Evolutionary conservation across 345 rosid genomes (phyloP).

Genomic region (Abelmoschus esculentus): DNA sequence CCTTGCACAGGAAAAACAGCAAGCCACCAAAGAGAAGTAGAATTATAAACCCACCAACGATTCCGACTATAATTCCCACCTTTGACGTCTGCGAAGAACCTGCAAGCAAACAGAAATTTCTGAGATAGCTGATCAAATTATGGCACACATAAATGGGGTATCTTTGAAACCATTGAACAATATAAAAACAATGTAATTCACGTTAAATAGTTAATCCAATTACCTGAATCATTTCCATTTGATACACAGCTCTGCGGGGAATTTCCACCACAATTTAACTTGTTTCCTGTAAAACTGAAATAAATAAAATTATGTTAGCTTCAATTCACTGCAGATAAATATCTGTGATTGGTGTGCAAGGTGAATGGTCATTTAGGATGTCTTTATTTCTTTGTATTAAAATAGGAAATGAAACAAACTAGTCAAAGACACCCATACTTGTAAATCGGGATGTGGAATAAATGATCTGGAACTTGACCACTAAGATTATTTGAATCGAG

Average conservation of each 20-base stretch:
- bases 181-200: background rate
- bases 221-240: conserved; percentile 47
- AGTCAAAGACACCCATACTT: conserved; percentile 44
- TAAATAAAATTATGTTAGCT: conserved; percentile 18
- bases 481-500: conserved; percentile 66
- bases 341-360: no score
- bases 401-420: background rate
- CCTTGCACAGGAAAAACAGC: conserved; percentile 50
- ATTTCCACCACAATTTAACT: conserved; percentile 51
- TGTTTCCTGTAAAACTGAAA: conserved; percentile 73
- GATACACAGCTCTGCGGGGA: conserved; percentile 48
- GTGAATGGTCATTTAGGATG: background rate
- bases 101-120: conserved; percentile 18
- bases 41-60: conserved; percentile 48
- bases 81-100: conserved; percentile 63
- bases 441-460: conserved; percentile 59
- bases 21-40: conserved; percentile 46
- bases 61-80: conserved; percentile 61
- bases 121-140: conserved; percentile 4
- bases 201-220: conserved; percentile 6
- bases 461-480: conserved; percentile 63
- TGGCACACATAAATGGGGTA: background rate
- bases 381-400: background rate
- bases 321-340: conserved; percentile 5
- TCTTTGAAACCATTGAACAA: background rate